A percentile compares a stretch with the other conserved stretches of the same genome.
Evolutionary conservation across 257 asterid species (phyloP).

Genomic region (Anisodus acutangulus): DNA sequence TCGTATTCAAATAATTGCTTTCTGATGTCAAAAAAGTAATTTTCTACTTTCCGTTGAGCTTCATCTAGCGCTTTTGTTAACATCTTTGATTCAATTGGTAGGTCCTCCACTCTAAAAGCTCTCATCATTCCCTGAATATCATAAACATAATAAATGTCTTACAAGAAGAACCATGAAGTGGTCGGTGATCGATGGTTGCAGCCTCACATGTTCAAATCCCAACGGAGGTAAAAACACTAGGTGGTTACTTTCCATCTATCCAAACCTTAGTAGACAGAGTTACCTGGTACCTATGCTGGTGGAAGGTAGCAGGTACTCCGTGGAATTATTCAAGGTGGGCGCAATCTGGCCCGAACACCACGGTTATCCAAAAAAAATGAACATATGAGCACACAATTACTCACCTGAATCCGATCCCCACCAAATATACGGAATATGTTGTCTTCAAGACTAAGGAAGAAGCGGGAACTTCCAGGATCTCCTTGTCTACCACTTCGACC

Average conservation of each 20-base stretch:
- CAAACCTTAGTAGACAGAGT: neutral
- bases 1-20: constrained; percentile 93
- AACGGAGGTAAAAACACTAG: neutral
- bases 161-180: neutral
- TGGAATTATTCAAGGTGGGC: neutral
- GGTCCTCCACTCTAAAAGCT: constrained; percentile 98
- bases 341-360: neutral
- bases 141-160: constrained; percentile 35
- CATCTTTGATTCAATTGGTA: constrained; percentile 98
- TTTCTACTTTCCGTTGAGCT: constrained; percentile 99
- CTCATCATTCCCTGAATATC: constrained; percentile 88
- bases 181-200: neutral
- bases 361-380: neutral
- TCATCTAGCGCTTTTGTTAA: constrained; percentile 96
- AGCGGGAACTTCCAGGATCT: constrained; percentile 99
- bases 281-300: neutral
- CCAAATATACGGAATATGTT: constrained; percentile 97
- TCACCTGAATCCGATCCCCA: constrained; percentile 96
- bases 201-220: neutral
- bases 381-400: neutral
- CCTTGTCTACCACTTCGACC: constrained; percentile 99
- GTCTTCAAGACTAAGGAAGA: constrained; percentile 98
- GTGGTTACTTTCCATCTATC: neutral
- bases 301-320: neutral
- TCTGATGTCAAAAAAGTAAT: constrained; percentile 95